Base-by-base conservation (phyloP, 768 basidiomycete species). In the Hortiboletus flavorubellus region DNA sequence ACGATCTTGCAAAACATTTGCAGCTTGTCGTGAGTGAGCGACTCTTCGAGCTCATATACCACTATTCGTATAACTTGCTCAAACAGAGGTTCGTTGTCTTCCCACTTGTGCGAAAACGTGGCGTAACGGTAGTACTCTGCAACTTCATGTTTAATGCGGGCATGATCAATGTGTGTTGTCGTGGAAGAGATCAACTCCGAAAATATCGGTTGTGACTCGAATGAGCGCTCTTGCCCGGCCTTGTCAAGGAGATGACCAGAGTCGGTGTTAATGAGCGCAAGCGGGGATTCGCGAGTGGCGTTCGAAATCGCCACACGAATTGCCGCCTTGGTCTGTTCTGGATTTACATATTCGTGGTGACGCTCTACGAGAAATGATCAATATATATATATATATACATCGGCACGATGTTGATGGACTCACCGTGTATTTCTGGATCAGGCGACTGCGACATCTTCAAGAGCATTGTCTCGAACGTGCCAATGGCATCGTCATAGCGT, bases 111-210 rank as follows among this genome's bases (percentile, higher is more conserved):
- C 38, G 38, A 39, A 39, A 39, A n/a, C 39, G 10, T 56, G 2
- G 38, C 49, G n/a, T 48, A 48, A n/a, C 38, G 50, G 15, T 40
- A 56, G 18, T 48, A 51, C 0, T 40, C 15, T 3, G 5, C 33
- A 1, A 57, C 58, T 0, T 56, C 29, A 4, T 35, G 31, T 5
- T 49, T 15, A 3, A 56, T 59, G 5, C 35, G 50, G 15, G 39
- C 2, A 8, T 23, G 49, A 7, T 58, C 47, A 9, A 50, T 47
- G 8, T 35, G n/a, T 23, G 42, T 49, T 1, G 49, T 53, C 45
- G n/a, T 39, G n/a, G 60, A 60, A 2, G 54, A 56, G 21, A 53
- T 3, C 9, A 56, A 16, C 26, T 56, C 37, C 37, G 14, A 8
- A 29, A 61, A 59, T 7, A 33, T 5, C n/a, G 53, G 35, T 1